Conservation (phyloP, 2,329 filamentous ascomycete species). For the Pseudogymnoascus verrucosus region DNA sequence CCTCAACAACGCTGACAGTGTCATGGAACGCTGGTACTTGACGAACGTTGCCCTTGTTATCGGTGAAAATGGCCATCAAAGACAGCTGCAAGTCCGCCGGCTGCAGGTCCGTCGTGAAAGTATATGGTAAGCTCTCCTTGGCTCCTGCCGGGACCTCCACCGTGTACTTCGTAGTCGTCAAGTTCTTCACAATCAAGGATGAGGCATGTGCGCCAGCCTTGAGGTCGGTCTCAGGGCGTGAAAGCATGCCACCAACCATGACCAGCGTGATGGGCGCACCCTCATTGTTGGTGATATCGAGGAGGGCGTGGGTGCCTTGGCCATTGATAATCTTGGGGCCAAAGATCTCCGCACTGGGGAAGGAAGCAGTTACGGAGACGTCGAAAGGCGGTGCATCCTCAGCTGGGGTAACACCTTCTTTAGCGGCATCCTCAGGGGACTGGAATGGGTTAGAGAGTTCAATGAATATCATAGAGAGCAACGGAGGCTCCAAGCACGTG, state of each 20-base stretch:
- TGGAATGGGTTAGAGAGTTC: slow-evolving; percentile 14
- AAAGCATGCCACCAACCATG: slow-evolving; percentile 69
- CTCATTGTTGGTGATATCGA: slow-evolving; percentile 83
- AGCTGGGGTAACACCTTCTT: slow-evolving; percentile 13
- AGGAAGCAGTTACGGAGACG: slow-evolving; percentile 56
- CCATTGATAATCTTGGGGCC: slow-evolving; percentile 95
- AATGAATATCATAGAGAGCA: slow-evolving; percentile 9
- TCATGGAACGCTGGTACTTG: slow-evolving; percentile 75
- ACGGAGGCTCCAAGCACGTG: slow-evolving; percentile 14
- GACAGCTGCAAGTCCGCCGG: slow-evolving; percentile 80
- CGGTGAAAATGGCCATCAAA: slow-evolving; percentile 65
- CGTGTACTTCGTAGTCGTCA: slow-evolving; percentile 70
- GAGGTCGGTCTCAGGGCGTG: slow-evolving; percentile 33
- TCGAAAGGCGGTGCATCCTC: slow-evolving; percentile 43
- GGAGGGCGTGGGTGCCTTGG: slow-evolving; percentile 69
- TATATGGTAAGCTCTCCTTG: slow-evolving; percentile 69
- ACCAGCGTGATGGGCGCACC: slow-evolving; percentile 63
- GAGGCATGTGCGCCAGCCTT: slow-evolving; percentile 39
- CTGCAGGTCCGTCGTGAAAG: slow-evolving; percentile 84
- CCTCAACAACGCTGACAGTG: slow-evolving; percentile 79
- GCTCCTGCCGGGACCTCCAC: slow-evolving; percentile 67
- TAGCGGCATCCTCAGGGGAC: slow-evolving; percentile 15
- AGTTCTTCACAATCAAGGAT: slow-evolving; percentile 66
- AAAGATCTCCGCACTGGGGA: slow-evolving; percentile 65
- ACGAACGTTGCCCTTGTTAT: slow-evolving; percentile 59